Conservation (phyloP, 169 alveolate species). For the Cryptosporidium sp. region DNA sequence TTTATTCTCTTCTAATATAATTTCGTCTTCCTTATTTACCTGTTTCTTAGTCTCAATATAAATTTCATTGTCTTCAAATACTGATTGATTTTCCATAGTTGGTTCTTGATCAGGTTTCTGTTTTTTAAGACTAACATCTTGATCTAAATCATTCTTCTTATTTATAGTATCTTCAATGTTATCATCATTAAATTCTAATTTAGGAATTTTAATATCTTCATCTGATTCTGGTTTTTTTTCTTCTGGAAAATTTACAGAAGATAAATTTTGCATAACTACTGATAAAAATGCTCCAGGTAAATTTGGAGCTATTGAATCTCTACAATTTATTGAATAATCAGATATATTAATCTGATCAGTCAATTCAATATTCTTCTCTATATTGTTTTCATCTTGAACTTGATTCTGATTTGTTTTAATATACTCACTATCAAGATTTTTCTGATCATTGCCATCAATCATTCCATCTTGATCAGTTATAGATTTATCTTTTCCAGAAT, state of each 20-base stretch:
- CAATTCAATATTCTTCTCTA: conserved; percentile 13
- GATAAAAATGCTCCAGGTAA: conserved; percentile 72
- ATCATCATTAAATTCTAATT: not conserved
- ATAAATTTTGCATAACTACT: conserved; percentile 64
- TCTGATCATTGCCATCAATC: not conserved
- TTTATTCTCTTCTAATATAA: not conserved
- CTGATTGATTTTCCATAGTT: too few relatives aligned
- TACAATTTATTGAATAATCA: conserved; percentile 16
- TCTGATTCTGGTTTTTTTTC: conserved; percentile 7
- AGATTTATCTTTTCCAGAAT: not conserved
- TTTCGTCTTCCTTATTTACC: not conserved
- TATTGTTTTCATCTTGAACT: not conserved
- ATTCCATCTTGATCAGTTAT: not conserved
- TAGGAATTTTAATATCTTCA: not conserved
- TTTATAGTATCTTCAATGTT: not conserved
- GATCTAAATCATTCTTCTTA: not conserved
- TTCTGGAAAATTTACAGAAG: conserved; percentile 57
- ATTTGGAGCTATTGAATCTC: conserved; percentile 70
- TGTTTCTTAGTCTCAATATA: not conserved
- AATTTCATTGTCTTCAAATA: not conserved
- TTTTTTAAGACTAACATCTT: not conserved
- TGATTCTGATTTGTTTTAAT: not conserved
- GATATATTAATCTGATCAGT: conserved; percentile 44
- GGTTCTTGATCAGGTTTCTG: not conserved
- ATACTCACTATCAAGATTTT: not conserved